Base-by-base conservation (phyloP, 495 filamentous ascomycete species). In the Xylaria palmicola region DNA sequence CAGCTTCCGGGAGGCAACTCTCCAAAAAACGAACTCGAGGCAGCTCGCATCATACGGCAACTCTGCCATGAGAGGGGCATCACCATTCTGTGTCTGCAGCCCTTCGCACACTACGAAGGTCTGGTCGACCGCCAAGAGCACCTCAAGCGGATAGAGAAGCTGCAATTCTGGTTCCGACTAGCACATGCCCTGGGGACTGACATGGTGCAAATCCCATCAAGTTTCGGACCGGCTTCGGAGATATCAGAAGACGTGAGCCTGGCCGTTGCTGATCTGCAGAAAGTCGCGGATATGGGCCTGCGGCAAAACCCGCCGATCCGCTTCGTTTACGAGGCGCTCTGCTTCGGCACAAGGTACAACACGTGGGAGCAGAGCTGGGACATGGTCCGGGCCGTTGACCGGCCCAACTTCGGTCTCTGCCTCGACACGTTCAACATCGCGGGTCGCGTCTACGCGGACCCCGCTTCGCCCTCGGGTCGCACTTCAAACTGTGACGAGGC, bases 361-460 rank as follows among this genome's bases (percentile, higher is more conserved):
- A 86, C 80, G 0, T 89, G 90, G 90, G 88, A 93, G 67, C 74
- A 75, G 32, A 84, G 80, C 56, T 94, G 87, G 85, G 80, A 87
- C 26, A 72, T 92, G n/a, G 85, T 91, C 0, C 66, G 77, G 50
- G 72, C 68, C 17, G 88, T 92, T 39, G 73, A 91, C 68, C 74
- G 89, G 4, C 77, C 81, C 15, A 93, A 92, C 73, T 90, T 93
- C 63, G 90, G 90, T 9, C 75, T 90, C 54, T 92, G 89, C 73
- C 79, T 93, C 15, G 90, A 93, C 74, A 90, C 88, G 0, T 94
- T 90, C 73, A 91, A 94, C 74, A 90, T 92, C 44, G 86, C 87
- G 0, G 90, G 84, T 1, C 77, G 87, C 34, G 82, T 90, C 24
- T 94, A 86, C 64, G 90, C 87, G 1, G 89, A 94, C 62, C 88